Base-by-base conservation (phyloP, 1,284 basidiomycete genomes). In the Pterula multifida region DNA sequence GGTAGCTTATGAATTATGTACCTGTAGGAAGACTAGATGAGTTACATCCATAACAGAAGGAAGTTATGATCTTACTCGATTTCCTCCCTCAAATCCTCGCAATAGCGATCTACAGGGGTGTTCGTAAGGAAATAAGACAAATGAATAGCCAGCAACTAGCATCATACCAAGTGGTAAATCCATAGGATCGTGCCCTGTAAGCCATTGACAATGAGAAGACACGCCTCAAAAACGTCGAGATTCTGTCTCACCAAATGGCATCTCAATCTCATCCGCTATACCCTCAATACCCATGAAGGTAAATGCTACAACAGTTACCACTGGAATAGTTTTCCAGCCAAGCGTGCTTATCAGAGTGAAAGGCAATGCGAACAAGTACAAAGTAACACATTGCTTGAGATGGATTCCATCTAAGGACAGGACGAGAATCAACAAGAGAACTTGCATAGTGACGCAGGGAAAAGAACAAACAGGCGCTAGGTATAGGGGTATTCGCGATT, bases 251-350 rank as follows among this genome's bases (percentile, higher is more conserved):
- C 82, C 85, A 54, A 86, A 88, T 1, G 91, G 91, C 82, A 88
- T 87, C 63, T 94, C 91, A 55, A 93, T 89, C 65, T 92, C 83
- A 55, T 91, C 84, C 0, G 90, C 90, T 55, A 95, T 93, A 9
- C 90, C 90, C 67, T 95, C 92, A 50, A 95, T 85, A 11, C 90
- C 91, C 84, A 92, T 91, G 54, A 94, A 76, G 2, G 87, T 92
- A 66, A 94, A 90, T 12, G 87, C 83, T 26, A 90, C 83, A 2
- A 85, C 79, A 21, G 85, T 87, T 9, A 89, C 81, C 25, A 93
- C 73, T n/a, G 85, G 86, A 17, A 94, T 71, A 62, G 84, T 87
- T 46, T 75, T 75, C 87, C 85, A 92, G 13, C 82, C 79, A 52
- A 90, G 67, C 49, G 89, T 84, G 50, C 77, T 75, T 46, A 91